Conservation (phyloP, 202 grass and related monocot species). For the Elaeis oleifera region DNA sequence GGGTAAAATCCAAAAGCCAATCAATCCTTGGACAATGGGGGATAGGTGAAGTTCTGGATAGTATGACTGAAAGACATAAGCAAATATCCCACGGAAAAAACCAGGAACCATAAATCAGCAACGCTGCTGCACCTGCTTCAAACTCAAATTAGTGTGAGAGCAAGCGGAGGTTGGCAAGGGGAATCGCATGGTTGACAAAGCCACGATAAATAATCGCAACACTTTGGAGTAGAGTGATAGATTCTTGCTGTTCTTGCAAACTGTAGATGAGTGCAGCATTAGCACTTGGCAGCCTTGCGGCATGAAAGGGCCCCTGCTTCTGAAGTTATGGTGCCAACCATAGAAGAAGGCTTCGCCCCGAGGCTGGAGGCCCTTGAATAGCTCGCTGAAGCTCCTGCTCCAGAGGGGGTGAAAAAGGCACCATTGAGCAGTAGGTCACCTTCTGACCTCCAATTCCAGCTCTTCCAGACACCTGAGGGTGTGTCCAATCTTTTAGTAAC, state of each 20-base stretch:
- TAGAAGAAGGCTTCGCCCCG: constrained; percentile 28
- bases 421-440: constrained; percentile 33
- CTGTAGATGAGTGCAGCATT: too few relatives aligned
- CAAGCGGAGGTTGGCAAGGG: constrained; percentile 24
- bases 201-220: too few relatives aligned
- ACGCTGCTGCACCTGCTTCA: constrained; percentile 26
- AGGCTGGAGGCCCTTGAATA: constrained; percentile 36
- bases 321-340: constrained; percentile 33
- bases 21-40: too few relatives aligned
- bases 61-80: constrained; percentile 6
- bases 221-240: too few relatives aligned
- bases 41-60: background rate
- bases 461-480: constrained; percentile 2
- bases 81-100: constrained; percentile 3
- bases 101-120: constrained; percentile 20
- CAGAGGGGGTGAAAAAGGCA: constrained; percentile 31
- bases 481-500: constrained; percentile 32
- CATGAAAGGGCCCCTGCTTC: constrained; percentile 29
- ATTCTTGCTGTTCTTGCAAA: too few relatives aligned
- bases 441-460: constrained; percentile 41
- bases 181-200: too few relatives aligned
- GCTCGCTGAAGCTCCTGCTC: constrained; percentile 28
- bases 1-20: too few relatives aligned
- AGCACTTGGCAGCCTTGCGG: constrained; percentile 19
- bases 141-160: constrained; percentile 14